phyloP scores from a whole-genome alignment of 2,329 filamentous ascomycete genomes.

The Cordyceps fumosorosea region DNA sequence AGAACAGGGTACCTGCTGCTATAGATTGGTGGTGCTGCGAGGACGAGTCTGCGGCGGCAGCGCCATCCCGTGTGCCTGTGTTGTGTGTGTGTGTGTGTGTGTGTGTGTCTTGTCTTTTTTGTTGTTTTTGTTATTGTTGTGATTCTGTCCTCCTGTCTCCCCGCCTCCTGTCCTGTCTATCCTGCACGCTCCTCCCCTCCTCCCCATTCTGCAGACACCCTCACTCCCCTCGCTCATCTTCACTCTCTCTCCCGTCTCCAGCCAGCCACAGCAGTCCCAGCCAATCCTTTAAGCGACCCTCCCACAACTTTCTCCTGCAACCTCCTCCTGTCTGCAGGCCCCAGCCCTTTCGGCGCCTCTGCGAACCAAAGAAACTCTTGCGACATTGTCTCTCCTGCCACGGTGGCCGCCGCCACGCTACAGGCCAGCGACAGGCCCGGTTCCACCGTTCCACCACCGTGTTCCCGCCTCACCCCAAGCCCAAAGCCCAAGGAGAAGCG shows the following conservation, averaged over 20 bases:
- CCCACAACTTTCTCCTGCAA: neutral
- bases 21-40: neutral
- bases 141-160: neutral
- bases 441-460: neutral
- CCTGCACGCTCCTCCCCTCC: neutral
- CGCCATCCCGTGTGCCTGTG: neutral
- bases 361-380: conserved; percentile 9
- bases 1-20: neutral
- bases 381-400: conserved; percentile 6
- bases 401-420: neutral
- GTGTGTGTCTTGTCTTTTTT: neutral
- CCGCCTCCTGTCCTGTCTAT: conserved; percentile 1
- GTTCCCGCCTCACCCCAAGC: neutral
- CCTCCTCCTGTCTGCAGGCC: neutral
- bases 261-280: neutral
- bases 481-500: neutral
- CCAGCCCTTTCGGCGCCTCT: neutral
- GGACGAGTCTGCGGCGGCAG: neutral
- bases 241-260: neutral
- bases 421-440: no score
- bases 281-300: neutral
- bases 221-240: neutral
- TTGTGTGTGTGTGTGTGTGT: neutral
- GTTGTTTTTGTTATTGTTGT: conserved; percentile 5
- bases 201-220: neutral